A percentile compares a stretch with the other conserved stretches of the same genome.
phyloP scores from a whole-genome alignment of 2,329 filamentous ascomycete species.

The Trichoderma cornu-damae region DNA sequence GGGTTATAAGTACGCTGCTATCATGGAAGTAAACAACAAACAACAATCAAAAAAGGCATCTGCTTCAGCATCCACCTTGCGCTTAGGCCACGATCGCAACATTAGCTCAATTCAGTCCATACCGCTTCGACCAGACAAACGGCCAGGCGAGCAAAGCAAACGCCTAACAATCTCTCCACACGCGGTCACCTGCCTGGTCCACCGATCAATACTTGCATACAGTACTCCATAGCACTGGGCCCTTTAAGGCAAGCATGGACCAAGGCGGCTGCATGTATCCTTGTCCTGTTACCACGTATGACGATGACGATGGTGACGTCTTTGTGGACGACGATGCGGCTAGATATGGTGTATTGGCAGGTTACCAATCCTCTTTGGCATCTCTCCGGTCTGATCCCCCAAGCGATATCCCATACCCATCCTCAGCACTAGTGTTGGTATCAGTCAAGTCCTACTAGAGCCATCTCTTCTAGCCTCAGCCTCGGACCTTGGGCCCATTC shows the following conservation, averaged over 20 bases:
- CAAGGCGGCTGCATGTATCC: conserved; percentile 6
- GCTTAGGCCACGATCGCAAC: conserved; percentile 10
- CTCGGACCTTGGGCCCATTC: not conserved
- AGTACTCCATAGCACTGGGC: conserved; percentile 8
- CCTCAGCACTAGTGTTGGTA: not conserved
- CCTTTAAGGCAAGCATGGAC: conserved; percentile 1
- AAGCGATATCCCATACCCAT: not conserved
- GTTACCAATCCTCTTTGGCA: not conserved
- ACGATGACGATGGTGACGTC: conserved; percentile 12
- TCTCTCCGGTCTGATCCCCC: not conserved
- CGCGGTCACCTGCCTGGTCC: conserved; percentile 10
- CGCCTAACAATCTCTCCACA: not conserved
- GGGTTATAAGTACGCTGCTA: too few species aligned
- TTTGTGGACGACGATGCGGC: conserved; percentile 1
- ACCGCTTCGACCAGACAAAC: conserved; percentile 2
- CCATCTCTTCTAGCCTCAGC: not conserved
- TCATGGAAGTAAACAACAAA: too few species aligned
- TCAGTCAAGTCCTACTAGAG: too few species aligned
- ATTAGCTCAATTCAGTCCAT: not conserved
- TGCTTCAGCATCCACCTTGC: not conserved
- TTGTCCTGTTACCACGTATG: conserved; percentile 7
- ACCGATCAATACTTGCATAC: conserved; percentile 8
- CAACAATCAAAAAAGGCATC: not conserved
- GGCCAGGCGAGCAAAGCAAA: not conserved
- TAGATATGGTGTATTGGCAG: not conserved